Percentiles rank a stretch among this genome's conserved stretches.
These are phyloP conservation scores for Leccinum barrowsii DNA, from an alignment of 768 basidiomycete genomes.

Conservation along the genomic window DNA sequence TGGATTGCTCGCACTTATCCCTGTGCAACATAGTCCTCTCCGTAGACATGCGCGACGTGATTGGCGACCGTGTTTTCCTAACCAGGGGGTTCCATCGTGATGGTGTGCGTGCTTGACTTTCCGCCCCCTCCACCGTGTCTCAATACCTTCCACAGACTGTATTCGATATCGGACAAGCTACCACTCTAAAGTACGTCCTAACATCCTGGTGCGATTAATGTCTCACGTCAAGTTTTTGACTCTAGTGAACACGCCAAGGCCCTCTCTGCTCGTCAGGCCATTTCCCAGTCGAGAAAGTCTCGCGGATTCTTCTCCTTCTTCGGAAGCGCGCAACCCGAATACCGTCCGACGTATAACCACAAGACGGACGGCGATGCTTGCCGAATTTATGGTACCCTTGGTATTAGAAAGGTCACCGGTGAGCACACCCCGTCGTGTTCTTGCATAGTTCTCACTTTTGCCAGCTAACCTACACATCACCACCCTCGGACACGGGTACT, in stretches of 20 bases:
- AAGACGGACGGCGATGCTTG: conserved; percentile 72
- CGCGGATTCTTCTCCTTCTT: conserved; percentile 70
- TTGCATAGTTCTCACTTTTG: neutral
- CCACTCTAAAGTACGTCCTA: conserved; percentile 51
- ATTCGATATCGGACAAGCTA: conserved; percentile 83
- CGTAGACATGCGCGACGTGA: conserved; percentile 86
- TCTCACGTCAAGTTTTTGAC: neutral
- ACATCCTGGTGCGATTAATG: neutral
- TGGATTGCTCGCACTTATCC: neutral
- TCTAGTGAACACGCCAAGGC: conserved; percentile 58
- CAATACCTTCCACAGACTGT: conserved; percentile 44
- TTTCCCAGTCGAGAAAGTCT: conserved; percentile 70
- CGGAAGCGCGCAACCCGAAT: conserved; percentile 40
- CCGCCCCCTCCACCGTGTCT: neutral
- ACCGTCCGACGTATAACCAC: conserved; percentile 73
- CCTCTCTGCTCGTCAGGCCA: conserved; percentile 66
- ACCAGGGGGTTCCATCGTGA: conserved; percentile 79
- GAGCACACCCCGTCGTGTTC: conserved; percentile 3
- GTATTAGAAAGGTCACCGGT: conserved; percentile 90
- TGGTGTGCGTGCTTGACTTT: conserved; percentile 50
- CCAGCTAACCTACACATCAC: conserved; percentile 91
- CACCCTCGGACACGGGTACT: conserved; percentile 91
- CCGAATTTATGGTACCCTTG: conserved; percentile 77
- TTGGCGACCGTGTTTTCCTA: conserved; percentile 90
- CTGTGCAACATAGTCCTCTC: conserved; percentile 55